Percentiles rank a stretch among this genome's conserved stretches.
phyloP scores from a whole-genome alignment of 164 flowering plant genomes.

The Stephania cephalantha region DNA sequence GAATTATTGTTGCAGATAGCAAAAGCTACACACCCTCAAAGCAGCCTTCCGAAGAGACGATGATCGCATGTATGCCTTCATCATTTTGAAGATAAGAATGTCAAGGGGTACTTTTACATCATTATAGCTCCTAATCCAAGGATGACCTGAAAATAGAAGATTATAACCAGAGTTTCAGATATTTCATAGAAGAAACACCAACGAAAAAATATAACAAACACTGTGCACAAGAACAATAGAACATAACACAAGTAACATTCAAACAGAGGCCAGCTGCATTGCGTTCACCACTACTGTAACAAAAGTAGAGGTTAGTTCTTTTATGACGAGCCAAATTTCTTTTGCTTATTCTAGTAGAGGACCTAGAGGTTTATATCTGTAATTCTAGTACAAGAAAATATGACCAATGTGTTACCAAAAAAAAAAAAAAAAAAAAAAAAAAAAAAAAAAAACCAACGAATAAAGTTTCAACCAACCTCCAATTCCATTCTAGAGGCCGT shows the following conservation, averaged over 20 bases:
- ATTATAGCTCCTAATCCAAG: conserved; percentile 62
- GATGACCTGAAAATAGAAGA: conserved; percentile 66
- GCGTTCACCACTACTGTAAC: not conserved
- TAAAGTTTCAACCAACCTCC: too few relatives aligned
- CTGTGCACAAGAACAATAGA: not conserved
- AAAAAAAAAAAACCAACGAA: too few relatives aligned
- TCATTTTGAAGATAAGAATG: conserved; percentile 56
- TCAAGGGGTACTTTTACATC: conserved; percentile 67
- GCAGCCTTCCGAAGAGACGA: conserved; percentile 94
- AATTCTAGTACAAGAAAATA: too few relatives aligned
- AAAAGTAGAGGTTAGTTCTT: not conserved
- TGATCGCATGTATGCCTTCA: conserved; percentile 81
- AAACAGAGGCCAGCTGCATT: not conserved
- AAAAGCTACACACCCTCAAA: conserved; percentile 62
- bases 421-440: too few relatives aligned
- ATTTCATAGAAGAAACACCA: not conserved
- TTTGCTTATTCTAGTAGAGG: too few relatives aligned
- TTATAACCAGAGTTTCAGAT: not conserved
- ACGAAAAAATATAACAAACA: not conserved
- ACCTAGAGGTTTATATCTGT: too few relatives aligned
- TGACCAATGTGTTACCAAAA: too few relatives aligned
- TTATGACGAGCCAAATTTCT: too few relatives aligned
- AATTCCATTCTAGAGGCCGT: too few relatives aligned
- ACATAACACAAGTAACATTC: not conserved
- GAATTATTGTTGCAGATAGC: conserved; percentile 1